phyloP scores from a whole-genome alignment of 257 asterid genomes.

The Petrea volubilis region DNA sequence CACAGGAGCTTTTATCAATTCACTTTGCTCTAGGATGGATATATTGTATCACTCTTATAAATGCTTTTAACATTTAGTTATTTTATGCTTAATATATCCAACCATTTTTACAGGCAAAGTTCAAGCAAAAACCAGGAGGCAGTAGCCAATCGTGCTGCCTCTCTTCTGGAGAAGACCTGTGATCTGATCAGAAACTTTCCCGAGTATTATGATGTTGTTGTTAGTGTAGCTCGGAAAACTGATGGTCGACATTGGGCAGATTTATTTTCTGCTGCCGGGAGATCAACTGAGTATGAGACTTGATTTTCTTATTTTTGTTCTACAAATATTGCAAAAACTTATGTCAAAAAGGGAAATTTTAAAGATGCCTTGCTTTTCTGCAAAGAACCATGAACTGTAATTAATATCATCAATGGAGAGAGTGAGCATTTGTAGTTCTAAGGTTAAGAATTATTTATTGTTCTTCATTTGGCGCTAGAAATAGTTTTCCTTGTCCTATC shows the following conservation, averaged over 20 bases:
- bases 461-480: conserved; percentile 4
- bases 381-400: not conserved
- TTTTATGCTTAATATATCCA: conserved; percentile 13
- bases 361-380: conserved; percentile 10
- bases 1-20: conserved; percentile 13
- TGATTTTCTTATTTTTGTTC: conserved; percentile 14
- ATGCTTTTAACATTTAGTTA: not conserved
- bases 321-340: conserved; percentile 10
- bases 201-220: conserved; percentile 96
- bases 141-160: conserved; percentile 44
- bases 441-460: conserved; percentile 15
- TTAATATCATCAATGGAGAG: conserved; percentile 12
- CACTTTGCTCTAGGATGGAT: conserved; percentile 4
- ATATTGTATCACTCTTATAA: not conserved
- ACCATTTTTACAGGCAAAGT: conserved; percentile 59
- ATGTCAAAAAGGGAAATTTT: not conserved
- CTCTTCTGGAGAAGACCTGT: conserved; percentile 93
- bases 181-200: conserved; percentile 93
- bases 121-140: conserved; percentile 60
- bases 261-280: conserved; percentile 94
- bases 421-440: conserved; percentile 15
- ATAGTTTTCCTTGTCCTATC: conserved; percentile 14
- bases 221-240: conserved; percentile 99
- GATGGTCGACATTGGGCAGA: conserved; percentile 99
- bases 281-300: conserved; percentile 89